Conservation (phyloP, 2,329 filamentous ascomycete genomes). For the Pseudocercospora crystallina region DNA sequence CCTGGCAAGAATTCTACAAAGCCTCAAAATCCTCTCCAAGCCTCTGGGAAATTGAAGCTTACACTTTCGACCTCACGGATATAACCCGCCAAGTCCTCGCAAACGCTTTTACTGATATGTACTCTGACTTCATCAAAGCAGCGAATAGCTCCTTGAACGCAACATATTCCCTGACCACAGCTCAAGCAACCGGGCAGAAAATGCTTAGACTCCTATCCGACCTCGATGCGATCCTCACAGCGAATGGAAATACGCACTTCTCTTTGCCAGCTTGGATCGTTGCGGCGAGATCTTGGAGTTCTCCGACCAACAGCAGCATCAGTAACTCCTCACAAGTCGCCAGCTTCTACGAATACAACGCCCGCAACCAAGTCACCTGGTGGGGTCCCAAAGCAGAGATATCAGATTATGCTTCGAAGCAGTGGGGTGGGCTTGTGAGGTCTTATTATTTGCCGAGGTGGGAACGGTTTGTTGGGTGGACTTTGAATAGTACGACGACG, state of each 20-base stretch:
- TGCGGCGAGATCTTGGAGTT: conserved; percentile 38
- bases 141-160: conserved; percentile 32
- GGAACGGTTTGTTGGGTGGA: conserved; percentile 47
- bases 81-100: conserved; percentile 51
- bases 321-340: conserved; percentile 25
- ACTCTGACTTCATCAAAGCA: conserved; percentile 38
- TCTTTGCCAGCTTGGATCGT: conserved; percentile 44
- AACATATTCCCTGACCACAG: conserved; percentile 24
- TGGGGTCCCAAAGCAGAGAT: conserved; percentile 53
- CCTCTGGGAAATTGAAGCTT: conserved; percentile 46
- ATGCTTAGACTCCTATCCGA: conserved; percentile 38
- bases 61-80: conserved; percentile 51
- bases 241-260: conserved; percentile 42
- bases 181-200: conserved; percentile 28
- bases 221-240: conserved; percentile 45
- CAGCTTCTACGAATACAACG: conserved; percentile 47
- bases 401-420: conserved; percentile 52
- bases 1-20: conserved; percentile 42
- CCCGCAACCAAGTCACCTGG: conserved; percentile 52
- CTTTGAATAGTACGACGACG: conserved; percentile 25
- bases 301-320: background rate
- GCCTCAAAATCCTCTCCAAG: conserved; percentile 35
- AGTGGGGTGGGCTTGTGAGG: conserved; percentile 49
- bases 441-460: conserved; percentile 51
- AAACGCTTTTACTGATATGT: conserved; percentile 47